phyloP scores from a whole-genome alignment of 2,329 filamentous ascomycete species.

The Paracamarosporium sp. region DNA sequence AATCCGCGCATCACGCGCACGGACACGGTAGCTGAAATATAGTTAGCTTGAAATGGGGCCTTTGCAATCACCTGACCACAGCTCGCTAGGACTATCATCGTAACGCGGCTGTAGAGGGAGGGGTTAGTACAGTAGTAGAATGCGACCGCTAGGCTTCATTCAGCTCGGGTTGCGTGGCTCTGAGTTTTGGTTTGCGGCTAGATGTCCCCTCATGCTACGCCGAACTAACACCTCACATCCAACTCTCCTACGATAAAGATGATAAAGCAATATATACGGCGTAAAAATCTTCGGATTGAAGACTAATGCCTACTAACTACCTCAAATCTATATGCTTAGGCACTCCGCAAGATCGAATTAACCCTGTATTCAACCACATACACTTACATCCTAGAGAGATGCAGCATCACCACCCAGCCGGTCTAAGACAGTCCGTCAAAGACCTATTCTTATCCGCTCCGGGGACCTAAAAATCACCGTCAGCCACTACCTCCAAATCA shows the following conservation, averaged over 20 bases:
- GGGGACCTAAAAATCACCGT: conserved; percentile 1
- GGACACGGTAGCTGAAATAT: too few relatives aligned
- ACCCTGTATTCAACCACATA: not conserved
- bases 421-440: conserved; percentile 9
- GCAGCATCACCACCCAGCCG: not conserved
- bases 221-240: not conserved
- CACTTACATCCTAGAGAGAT: not conserved
- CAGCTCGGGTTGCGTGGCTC: not conserved
- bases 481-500: not conserved
- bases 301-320: not conserved
- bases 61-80: too few relatives aligned
- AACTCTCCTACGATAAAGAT: too few relatives aligned
- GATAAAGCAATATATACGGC: not conserved
- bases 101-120: too few relatives aligned
- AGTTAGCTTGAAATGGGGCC: too few relatives aligned
- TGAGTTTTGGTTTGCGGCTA: not conserved
- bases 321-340: not conserved
- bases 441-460: conserved; percentile 8
- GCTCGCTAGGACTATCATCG: too few relatives aligned
- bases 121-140: too few relatives aligned
- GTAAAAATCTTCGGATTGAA: not conserved
- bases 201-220: too few relatives aligned
- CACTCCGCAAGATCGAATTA: too few relatives aligned
- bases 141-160: too few relatives aligned
- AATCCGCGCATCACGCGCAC: too few relatives aligned